These are phyloP conservation scores for Aspergillus phoenicis DNA, from an alignment of 2,329 filamentous ascomycete genomes.

Conservation along the genomic window DNA sequence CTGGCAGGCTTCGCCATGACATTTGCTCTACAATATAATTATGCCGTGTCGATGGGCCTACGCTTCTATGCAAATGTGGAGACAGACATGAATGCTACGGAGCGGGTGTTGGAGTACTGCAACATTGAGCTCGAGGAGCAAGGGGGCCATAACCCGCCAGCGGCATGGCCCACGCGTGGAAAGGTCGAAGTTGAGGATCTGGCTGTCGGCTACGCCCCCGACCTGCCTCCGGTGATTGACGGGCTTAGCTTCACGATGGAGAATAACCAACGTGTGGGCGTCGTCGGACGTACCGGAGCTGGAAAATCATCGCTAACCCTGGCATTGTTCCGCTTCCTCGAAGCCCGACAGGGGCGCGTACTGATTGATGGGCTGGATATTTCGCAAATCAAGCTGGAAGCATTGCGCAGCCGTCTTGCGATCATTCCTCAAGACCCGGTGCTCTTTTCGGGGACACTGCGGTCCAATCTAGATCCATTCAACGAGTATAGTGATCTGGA, in stretches of 20 bases:
- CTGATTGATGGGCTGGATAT: constrained; percentile 48
- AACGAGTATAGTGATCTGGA: constrained; percentile 68
- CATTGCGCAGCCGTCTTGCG: constrained; percentile 69
- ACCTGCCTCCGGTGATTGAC: constrained; percentile 54
- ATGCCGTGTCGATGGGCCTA: constrained; percentile 68
- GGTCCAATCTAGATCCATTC: constrained; percentile 77
- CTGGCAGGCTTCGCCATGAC: constrained; percentile 75
- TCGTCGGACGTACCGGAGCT: constrained; percentile 33
- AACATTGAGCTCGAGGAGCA: constrained; percentile 68
- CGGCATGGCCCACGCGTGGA: constrained; percentile 74
- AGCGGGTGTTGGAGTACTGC: constrained; percentile 75
- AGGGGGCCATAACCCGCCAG: constrained; percentile 63
- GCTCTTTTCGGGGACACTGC: constrained; percentile 75
- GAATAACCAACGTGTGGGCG: constrained; percentile 28
- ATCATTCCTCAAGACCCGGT: constrained; percentile 85
- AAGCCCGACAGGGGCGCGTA: constrained; percentile 22
- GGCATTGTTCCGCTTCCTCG: constrained; percentile 28
- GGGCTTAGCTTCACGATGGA: constrained; percentile 25
- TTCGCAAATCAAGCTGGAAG: constrained; percentile 46
- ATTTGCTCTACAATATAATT: constrained; percentile 72
- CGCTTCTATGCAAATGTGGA: constrained; percentile 72
- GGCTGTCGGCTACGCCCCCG: constrained; percentile 69
- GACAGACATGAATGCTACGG: constrained; percentile 76
- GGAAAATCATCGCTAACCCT: constrained; percentile 32
- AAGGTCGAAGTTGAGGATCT: constrained; percentile 72